phyloP scores from a whole-genome alignment of 352 stramenopile genomes.

The Albugo candida region DNA sequence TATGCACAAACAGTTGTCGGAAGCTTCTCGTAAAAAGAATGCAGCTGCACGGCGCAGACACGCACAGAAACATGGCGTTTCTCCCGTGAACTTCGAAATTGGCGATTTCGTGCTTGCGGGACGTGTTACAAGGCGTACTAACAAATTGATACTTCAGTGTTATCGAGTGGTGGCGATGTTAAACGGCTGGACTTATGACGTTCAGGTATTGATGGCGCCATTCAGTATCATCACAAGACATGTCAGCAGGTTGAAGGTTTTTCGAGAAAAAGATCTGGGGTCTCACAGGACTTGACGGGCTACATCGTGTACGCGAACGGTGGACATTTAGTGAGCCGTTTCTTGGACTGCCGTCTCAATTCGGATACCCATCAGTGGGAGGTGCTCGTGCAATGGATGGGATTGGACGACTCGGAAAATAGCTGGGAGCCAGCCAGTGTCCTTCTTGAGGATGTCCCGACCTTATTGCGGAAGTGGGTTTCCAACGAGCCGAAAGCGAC shows the following conservation, averaged over 20 bases:
- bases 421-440: constrained; percentile 8
- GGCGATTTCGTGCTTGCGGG: constrained; percentile 4
- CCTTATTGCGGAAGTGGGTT: too few relatives aligned
- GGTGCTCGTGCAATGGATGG: constrained; percentile 11
- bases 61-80: neutral
- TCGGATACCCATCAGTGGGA: constrained; percentile 5
- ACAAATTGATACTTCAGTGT: constrained; percentile 2
- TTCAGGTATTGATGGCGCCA: too few relatives aligned
- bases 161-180: constrained; percentile 1
- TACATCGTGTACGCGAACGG: constrained; percentile 2
- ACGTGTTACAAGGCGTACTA: too few relatives aligned
- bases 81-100: constrained; percentile 1
- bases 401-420: constrained; percentile 9
- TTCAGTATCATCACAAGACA: too few relatives aligned
- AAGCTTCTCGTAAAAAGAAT: neutral
- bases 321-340: too few relatives aligned
- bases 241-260: neutral
- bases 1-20: constrained; percentile 4
- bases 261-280: constrained; percentile 3
- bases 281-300: constrained; percentile 1
- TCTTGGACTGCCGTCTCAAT: constrained; percentile 4
- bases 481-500: too few relatives aligned
- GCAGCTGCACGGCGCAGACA: neutral
- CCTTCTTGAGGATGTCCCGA: constrained; percentile 7
- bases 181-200: constrained; percentile 1